Evolutionary conservation across 305 asterid genomes (phyloP).

Genomic region (Fraxinus dipetala): DNA sequence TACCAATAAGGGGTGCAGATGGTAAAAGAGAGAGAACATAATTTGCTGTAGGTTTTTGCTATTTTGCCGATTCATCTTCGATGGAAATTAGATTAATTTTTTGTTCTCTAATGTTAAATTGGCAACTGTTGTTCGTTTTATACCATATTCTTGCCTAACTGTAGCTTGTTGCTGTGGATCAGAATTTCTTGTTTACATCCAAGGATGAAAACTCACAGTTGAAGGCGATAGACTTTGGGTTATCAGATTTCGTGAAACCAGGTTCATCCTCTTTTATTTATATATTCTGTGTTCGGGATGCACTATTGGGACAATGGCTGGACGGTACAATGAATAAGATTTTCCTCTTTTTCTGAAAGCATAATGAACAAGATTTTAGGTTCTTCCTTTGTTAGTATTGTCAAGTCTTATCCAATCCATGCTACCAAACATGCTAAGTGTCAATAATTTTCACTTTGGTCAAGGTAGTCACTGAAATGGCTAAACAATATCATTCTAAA

Average conservation of each 20-base stretch:
- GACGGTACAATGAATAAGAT: background rate
- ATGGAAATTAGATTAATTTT: background rate
- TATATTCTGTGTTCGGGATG: background rate
- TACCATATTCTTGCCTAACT: constrained; percentile 26
- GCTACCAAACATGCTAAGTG: background rate
- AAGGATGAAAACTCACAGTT: constrained; percentile 63
- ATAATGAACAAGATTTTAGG: background rate
- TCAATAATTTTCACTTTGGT: background rate
- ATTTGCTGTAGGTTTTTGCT: background rate
- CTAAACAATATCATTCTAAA: constrained; percentile 4
- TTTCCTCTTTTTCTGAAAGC: background rate
- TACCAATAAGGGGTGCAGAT: background rate
- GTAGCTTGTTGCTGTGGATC: constrained; percentile 34
- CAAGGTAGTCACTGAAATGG: background rate
- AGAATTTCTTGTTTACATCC: constrained; percentile 70
- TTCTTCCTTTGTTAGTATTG: background rate
- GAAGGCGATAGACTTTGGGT: constrained; percentile 83
- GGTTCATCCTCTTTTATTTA: constrained; percentile 36
- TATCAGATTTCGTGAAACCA: constrained; percentile 82
- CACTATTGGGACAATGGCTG: background rate
- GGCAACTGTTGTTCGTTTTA: constrained; percentile 10
- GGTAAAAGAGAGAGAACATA: background rate
- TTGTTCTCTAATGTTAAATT: background rate
- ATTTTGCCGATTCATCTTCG: background rate
- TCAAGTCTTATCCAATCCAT: background rate